These are phyloP conservation scores for Eucalyptus curtisii DNA, from an alignment of 345 rosid species.

Conservation along the genomic window DNA sequence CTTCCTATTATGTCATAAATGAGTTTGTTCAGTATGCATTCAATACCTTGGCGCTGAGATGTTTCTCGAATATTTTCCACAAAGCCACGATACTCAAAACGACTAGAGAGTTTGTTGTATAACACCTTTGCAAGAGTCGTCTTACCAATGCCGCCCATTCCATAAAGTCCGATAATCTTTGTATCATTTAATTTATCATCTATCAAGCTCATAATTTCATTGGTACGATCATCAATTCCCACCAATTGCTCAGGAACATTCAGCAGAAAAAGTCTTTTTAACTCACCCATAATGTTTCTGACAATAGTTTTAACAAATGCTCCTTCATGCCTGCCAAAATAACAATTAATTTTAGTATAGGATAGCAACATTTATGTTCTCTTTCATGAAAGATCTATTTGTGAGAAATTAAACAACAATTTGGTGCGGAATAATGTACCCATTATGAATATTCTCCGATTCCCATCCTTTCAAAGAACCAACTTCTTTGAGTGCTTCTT, in stretches of 20 bases:
- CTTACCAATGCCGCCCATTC: not conserved
- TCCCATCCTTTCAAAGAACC: too few species aligned
- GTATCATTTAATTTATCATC: not conserved
- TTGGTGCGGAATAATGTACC: too few species aligned
- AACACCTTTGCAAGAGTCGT: not conserved
- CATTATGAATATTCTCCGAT: fast-evolving
- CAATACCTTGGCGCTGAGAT: fast-evolving
- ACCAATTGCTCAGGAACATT: not conserved
- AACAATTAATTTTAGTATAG: fast-evolving
- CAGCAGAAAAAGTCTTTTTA: not conserved
- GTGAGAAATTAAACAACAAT: too few species aligned
- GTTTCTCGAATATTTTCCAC: not conserved
- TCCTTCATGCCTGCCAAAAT: not conserved
- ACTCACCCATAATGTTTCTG: fast-evolving
- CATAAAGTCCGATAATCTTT: not conserved
- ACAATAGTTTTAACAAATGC: not conserved
- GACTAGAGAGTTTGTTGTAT: not conserved
- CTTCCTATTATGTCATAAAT: not conserved
- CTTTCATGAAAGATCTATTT: too few species aligned
- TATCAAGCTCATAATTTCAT: not conserved
- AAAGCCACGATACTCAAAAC: not conserved
- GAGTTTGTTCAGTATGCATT: not conserved
- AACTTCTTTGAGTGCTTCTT: too few species aligned
- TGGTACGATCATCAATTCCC: not conserved
- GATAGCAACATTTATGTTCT: fast-evolving